Conservation (phyloP, 768 basidiomycete genomes). For the Kwoniella europaea region DNA sequence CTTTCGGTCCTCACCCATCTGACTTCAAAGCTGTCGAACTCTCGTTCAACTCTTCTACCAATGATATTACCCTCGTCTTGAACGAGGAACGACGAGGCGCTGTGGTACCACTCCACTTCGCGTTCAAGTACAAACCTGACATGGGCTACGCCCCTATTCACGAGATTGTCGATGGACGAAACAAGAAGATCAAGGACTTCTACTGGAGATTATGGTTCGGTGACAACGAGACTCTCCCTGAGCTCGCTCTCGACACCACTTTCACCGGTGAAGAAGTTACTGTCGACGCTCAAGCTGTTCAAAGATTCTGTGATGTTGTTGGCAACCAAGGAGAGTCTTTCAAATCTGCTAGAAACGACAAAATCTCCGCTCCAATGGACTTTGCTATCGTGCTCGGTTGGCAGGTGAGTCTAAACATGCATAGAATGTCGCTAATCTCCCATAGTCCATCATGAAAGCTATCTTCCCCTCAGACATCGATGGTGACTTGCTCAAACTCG, state of each 20-base stretch:
- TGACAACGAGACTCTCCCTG: constrained; percentile 74
- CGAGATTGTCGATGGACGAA: constrained; percentile 80
- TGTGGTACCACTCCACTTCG: constrained; percentile 77
- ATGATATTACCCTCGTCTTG: constrained; percentile 72
- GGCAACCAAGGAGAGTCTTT: constrained; percentile 92
- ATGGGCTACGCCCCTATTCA: constrained; percentile 91
- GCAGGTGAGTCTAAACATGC: constrained; percentile 70
- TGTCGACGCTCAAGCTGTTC: constrained; percentile 75
- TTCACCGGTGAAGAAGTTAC: constrained; percentile 86
- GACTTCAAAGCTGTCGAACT: constrained; percentile 85
- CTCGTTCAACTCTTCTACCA: constrained; percentile 64
- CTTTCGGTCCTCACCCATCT: constrained; percentile 71
- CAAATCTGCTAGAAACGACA: constrained; percentile 71
- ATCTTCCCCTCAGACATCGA: constrained; percentile 93
- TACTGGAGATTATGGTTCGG: constrained; percentile 99
- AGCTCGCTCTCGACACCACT: constrained; percentile 77
- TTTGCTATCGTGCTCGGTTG: constrained; percentile 98
- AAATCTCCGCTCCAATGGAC: constrained; percentile 92
- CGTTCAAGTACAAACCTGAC: constrained; percentile 84
- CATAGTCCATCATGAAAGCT: constrained; percentile 95
- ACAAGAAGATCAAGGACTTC: constrained; percentile 90
- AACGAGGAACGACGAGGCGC: constrained; percentile 79
- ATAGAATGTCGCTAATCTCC: neutral
- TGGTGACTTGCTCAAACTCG: constrained; percentile 91
- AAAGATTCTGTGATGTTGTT: constrained; percentile 81